Conservation (phyloP, 306 rosid genomes). For the Hylodesmum podocarpum region DNA sequence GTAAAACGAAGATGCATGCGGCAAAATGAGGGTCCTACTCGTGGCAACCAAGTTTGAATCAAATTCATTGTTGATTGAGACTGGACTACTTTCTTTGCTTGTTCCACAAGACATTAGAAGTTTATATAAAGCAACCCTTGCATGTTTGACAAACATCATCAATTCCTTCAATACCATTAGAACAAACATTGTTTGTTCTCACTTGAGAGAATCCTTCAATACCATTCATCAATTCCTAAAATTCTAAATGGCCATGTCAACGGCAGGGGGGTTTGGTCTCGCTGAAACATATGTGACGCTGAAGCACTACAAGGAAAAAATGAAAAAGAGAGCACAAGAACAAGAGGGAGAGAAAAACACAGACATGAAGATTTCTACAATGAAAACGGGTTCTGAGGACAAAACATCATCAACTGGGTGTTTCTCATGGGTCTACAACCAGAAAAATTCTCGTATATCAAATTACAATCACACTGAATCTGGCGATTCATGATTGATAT, state of each 20-base stretch:
- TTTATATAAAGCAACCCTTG: no score
- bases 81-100: no score
- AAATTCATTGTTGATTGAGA: no score
- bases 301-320: constrained; percentile 41
- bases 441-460: neutral
- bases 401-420: constrained; percentile 33
- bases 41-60: no score
- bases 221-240: no score
- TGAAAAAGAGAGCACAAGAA: constrained; percentile 27
- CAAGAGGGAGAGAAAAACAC: constrained; percentile 15
- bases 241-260: neutral
- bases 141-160: no score
- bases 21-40: no score
- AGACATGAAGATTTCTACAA: neutral
- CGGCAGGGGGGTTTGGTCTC: constrained; percentile 25
- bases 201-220: no score
- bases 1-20: no score
- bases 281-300: constrained; percentile 48
- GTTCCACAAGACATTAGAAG: no score
- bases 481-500: neutral
- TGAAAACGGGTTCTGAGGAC: neutral
- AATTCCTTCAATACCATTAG: no score
- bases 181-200: no score
- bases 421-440: constrained; percentile 38
- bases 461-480: neutral